Evolutionary conservation across 768 basidiomycete species (phyloP).

Genomic region (Paxillus ammoniavirescens): DNA sequence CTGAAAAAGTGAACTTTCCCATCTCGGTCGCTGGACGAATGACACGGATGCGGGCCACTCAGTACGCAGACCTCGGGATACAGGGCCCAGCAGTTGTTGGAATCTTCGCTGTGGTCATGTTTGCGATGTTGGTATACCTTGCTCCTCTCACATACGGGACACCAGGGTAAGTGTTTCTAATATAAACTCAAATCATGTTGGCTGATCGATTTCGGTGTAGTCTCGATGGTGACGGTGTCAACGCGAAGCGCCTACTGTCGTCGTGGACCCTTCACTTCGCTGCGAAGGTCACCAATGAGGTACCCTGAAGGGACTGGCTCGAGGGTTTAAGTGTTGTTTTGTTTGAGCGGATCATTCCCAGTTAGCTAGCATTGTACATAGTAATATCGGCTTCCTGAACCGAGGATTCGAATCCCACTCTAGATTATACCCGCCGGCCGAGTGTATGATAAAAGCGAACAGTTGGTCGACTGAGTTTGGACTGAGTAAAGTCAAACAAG

Average conservation of each 20-base stretch:
- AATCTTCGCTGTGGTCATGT: conserved; percentile 56
- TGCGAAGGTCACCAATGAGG: conserved; percentile 56
- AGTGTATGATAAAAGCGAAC: too few relatives aligned
- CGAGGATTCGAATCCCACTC: not conserved
- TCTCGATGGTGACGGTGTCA: conserved; percentile 82
- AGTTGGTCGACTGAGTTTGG: too few relatives aligned
- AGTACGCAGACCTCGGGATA: conserved; percentile 73
- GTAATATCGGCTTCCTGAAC: conserved; percentile 17
- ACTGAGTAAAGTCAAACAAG: not conserved
- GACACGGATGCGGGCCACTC: conserved; percentile 48
- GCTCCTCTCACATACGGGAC: conserved; percentile 93
- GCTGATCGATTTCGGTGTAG: conserved; percentile 39
- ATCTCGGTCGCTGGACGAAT: conserved; percentile 73
- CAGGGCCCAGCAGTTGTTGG: conserved; percentile 69
- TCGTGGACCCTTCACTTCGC: conserved; percentile 96
- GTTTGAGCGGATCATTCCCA: conserved; percentile 1
- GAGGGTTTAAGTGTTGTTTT: conserved; percentile 6
- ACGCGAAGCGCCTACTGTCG: conserved; percentile 75
- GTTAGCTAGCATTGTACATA: conserved; percentile 18
- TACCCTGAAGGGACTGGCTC: conserved; percentile 15
- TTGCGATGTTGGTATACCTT: conserved; percentile 69
- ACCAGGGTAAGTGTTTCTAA: conserved; percentile 69
- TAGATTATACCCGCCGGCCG: not conserved
- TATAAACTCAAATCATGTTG: conserved; percentile 4
- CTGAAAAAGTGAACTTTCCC: conserved; percentile 90